Conservation (phyloP, 176 grass and related monocot species). For the Rhynchospora tenuis region DNA sequence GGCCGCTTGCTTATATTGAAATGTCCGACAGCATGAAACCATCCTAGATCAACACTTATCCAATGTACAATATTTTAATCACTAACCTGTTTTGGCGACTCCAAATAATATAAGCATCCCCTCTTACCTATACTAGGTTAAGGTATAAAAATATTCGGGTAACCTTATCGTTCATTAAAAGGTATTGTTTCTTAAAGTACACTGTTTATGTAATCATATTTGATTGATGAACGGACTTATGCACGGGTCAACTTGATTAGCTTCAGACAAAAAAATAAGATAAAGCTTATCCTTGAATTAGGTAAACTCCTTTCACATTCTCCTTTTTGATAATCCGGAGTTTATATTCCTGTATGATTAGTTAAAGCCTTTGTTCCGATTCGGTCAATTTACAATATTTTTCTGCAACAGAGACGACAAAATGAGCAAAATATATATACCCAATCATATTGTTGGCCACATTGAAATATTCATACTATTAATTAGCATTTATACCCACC, state of each 20-base stretch:
- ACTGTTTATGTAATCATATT: not conserved
- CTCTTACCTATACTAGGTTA: not conserved
- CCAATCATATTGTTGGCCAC: not conserved
- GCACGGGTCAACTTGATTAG: not conserved
- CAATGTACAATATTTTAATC: slow-evolving; percentile 5
- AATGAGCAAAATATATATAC: not conserved
- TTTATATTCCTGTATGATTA: not conserved
- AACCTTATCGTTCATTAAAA: slow-evolving; percentile 15
- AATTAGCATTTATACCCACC: not conserved
- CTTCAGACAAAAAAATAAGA: not conserved
- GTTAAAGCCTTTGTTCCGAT: not conserved
- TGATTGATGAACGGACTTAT: not conserved
- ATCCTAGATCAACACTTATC: not conserved
- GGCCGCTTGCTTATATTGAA: not conserved
- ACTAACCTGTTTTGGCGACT: slow-evolving; percentile 3
- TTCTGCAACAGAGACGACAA: not conserved
- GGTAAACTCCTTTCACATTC: not conserved
- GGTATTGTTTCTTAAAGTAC: not conserved
- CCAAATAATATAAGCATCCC: not conserved
- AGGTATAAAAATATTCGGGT: not conserved
- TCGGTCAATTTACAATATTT: not conserved
- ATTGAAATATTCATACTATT: not conserved
- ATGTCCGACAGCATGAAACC: slow-evolving; percentile 1
- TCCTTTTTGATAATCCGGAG: not conserved
- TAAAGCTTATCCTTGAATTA: not conserved